These are phyloP conservation scores for Mimosa bimucronata DNA, from an alignment of 306 rosid genomes.

Conservation along the genomic window DNA sequence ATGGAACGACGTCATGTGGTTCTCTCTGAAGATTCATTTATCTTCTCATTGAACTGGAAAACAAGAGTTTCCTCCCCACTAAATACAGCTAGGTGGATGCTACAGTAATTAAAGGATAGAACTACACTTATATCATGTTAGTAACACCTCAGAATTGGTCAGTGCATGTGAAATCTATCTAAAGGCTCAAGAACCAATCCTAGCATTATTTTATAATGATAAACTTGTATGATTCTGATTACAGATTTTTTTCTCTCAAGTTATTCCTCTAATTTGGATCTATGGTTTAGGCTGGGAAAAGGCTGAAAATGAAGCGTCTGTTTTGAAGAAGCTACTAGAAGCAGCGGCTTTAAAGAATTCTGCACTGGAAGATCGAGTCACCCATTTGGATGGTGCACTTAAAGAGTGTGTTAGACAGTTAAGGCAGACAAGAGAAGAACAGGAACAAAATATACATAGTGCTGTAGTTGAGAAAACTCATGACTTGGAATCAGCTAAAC, in stretches of 20 bases:
- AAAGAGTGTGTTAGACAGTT: slow-evolving; percentile 96
- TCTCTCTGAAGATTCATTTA: not conserved
- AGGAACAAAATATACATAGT: slow-evolving; percentile 64
- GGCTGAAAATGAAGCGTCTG: slow-evolving; percentile 83
- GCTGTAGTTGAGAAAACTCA: slow-evolving; percentile 63
- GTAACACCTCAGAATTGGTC: slow-evolving; percentile 8
- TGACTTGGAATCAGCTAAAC: slow-evolving; percentile 71
- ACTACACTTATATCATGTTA: slow-evolving; percentile 5
- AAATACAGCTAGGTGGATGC: no score
- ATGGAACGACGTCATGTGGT: not conserved
- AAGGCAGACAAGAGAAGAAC: slow-evolving; percentile 90
- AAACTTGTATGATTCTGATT: slow-evolving; percentile 10
- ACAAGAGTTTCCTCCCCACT: slow-evolving; percentile 16
- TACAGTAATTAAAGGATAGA: not conserved
- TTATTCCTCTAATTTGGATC: not conserved
- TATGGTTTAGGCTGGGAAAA: slow-evolving; percentile 85
- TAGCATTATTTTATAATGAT: not conserved
- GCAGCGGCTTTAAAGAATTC: slow-evolving; percentile 62
- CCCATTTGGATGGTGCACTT: slow-evolving; percentile 94
- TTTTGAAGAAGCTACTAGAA: slow-evolving; percentile 76
- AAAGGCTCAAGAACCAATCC: slow-evolving; percentile 17
- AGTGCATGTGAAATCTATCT: slow-evolving; percentile 18
- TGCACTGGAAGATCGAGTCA: slow-evolving; percentile 68
- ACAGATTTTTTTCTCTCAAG: not conserved
- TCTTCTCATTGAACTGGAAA: not conserved